A percentile compares a stretch with the other conserved stretches of the same genome.
These are phyloP conservation scores for Cryphonectria parasitica DNA, from an alignment of 2,329 filamentous ascomycete genomes.

Conservation along the genomic window DNA sequence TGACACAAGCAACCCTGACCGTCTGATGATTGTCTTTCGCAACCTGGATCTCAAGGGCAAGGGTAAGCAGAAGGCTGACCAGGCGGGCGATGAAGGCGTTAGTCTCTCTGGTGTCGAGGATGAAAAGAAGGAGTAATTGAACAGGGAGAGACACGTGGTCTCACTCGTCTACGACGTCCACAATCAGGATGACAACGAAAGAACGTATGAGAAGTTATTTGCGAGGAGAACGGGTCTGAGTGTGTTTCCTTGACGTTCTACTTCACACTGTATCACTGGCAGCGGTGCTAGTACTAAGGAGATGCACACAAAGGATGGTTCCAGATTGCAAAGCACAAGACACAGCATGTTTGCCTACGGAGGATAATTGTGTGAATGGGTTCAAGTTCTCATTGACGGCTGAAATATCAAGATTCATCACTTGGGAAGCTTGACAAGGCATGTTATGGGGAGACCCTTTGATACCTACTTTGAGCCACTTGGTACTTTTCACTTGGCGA, in stretches of 20 bases:
- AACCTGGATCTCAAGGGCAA: constrained; percentile 11
- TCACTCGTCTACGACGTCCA: not conserved
- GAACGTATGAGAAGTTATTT: not conserved
- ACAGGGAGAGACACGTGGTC: not conserved
- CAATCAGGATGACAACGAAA: not conserved
- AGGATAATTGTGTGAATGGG: not conserved
- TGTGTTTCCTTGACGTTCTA: not conserved
- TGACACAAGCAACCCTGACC: not conserved
- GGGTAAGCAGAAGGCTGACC: not conserved
- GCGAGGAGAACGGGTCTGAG: not conserved
- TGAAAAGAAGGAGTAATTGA: not conserved
- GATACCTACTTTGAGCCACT: not conserved
- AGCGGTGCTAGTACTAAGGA: not conserved
- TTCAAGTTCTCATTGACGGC: not conserved
- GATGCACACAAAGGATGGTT: not conserved
- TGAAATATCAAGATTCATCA: not conserved
- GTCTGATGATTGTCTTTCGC: constrained; percentile 22
- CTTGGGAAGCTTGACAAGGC: not conserved
- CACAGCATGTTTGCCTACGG: not conserved
- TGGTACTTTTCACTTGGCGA: not conserved
- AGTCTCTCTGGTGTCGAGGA: not conserved
- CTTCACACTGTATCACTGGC: not conserved
- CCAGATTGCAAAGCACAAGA: not conserved
- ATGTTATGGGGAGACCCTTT: not conserved
- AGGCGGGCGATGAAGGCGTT: constrained; percentile 1